phyloP scores from a whole-genome alignment of 139 green algal genomes.

The Chlorella sorokiniana region DNA sequence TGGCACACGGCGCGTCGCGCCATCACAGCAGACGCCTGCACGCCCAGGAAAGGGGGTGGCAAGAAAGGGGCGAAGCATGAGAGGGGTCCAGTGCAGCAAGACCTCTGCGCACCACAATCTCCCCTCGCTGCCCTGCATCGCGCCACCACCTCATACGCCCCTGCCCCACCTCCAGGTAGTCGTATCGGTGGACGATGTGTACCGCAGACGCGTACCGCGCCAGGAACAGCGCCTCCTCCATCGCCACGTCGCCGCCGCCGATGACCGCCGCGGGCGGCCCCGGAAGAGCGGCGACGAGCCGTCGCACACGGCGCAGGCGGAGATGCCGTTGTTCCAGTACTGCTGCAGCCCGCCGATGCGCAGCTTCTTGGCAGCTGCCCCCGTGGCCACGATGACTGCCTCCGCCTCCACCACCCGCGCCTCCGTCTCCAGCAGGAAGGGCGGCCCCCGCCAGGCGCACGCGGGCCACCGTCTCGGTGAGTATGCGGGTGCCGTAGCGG shows the following conservation, averaged over 20 bases:
- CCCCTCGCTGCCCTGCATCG: not conserved
- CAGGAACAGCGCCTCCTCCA: conserved; percentile 79
- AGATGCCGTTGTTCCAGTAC: conserved; percentile 85
- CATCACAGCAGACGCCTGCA: conserved; percentile 24
- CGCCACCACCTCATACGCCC: not conserved
- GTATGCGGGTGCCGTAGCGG: conserved; percentile 55
- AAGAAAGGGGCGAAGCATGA: not conserved
- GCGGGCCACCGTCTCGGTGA: conserved; percentile 59
- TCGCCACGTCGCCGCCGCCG: conserved; percentile 74
- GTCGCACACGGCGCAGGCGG: conserved; percentile 80
- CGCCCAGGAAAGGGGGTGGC: not conserved
- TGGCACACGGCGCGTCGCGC: conserved; percentile 16
- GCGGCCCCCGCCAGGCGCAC: conserved; percentile 50
- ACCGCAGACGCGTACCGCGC: conserved; percentile 58
- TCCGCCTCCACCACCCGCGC: conserved; percentile 45
- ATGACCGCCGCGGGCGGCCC: conserved; percentile 72
- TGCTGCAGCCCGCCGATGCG: conserved; percentile 53
- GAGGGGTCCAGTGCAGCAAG: not conserved
- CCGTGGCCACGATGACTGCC: conserved; percentile 75
- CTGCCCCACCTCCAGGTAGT: conserved; percentile 28
- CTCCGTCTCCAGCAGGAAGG: conserved; percentile 46
- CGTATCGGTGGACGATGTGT: conserved; percentile 33
- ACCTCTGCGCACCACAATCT: not conserved
- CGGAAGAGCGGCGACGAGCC: conserved; percentile 78
- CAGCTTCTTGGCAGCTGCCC: conserved; percentile 56